These are phyloP conservation scores for Colletotrichum karsti DNA, from an alignment of 2,329 filamentous ascomycete species.

Conservation along the genomic window DNA sequence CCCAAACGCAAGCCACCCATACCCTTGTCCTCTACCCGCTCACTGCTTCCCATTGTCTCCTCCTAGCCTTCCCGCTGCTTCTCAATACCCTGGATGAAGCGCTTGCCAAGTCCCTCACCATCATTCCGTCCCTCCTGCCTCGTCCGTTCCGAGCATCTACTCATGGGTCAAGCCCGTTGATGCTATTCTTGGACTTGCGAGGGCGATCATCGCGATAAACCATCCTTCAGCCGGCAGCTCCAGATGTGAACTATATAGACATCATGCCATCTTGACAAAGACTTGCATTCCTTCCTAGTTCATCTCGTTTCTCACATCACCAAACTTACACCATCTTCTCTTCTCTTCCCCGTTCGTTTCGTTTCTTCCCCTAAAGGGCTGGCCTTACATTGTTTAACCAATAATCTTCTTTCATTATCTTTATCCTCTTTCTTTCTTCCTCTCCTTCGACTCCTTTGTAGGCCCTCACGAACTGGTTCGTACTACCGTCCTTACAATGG, in stretches of 20 bases:
- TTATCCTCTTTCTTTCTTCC: neutral
- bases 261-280: constrained; percentile 24
- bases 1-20: constrained; percentile 15
- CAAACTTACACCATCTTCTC: constrained; percentile 7
- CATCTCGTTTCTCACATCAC: constrained; percentile 21
- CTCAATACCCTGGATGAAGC: constrained; percentile 22
- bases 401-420: constrained; percentile 15
- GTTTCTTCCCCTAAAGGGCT: constrained; percentile 27
- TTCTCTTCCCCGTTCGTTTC: constrained; percentile 23
- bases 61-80: constrained; percentile 1
- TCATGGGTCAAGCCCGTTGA: neutral
- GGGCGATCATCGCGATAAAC: constrained; percentile 15
- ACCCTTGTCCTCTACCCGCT: neutral
- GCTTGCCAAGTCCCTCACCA: constrained; percentile 22
- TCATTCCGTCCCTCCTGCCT: neutral
- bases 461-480: constrained; percentile 21
- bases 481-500: constrained; percentile 27
- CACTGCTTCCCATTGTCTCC: neutral
- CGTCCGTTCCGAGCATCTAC: constrained; percentile 1
- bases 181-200: constrained; percentile 27
- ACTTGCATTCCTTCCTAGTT: neutral
- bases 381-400: constrained; percentile 16
- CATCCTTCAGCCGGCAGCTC: neutral
- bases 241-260: constrained; percentile 16
- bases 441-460: constrained; percentile 12